Conservation (phyloP, 225 moss, liverwort and hornwort species). For the Pleurozium schreberi region DNA sequence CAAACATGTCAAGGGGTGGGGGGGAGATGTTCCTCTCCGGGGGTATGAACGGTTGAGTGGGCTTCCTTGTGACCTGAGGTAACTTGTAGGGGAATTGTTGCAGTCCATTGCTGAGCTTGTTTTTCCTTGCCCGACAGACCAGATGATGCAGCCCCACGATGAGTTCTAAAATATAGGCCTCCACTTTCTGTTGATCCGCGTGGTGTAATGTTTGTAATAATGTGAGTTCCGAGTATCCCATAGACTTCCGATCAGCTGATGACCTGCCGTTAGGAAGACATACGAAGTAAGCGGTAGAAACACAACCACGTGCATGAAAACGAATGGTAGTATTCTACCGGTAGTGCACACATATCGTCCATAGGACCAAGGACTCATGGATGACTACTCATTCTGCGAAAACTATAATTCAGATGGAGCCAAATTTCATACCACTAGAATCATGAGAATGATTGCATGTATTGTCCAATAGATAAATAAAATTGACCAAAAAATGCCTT, state of each 20-base stretch:
- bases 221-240: slow-evolving; percentile 52
- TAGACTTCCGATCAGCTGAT: slow-evolving; percentile 37
- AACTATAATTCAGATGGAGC: neutral
- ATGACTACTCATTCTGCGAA: neutral
- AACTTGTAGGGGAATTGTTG: slow-evolving; percentile 15
- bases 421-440: neutral
- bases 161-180: slow-evolving; percentile 54
- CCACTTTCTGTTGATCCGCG: slow-evolving; percentile 57
- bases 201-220: slow-evolving; percentile 64
- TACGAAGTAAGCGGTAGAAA: neutral
- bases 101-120: slow-evolving; percentile 19
- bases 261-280: slow-evolving; percentile 16
- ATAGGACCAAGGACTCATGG: neutral
- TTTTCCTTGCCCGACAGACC: slow-evolving; percentile 40
- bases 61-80: slow-evolving; percentile 1
- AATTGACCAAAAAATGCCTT: neutral
- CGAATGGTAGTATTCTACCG: neutral
- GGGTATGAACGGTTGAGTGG: slow-evolving; percentile 12
- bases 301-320: neutral
- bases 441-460: neutral
- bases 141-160: slow-evolving; percentile 61
- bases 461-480: neutral
- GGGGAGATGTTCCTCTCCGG: slow-evolving; percentile 33
- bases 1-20: slow-evolving; percentile 18
- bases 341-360: neutral